Conservation (phyloP, 2,329 filamentous ascomycete species). For the Magnaporthiopsis rhizophila region DNA sequence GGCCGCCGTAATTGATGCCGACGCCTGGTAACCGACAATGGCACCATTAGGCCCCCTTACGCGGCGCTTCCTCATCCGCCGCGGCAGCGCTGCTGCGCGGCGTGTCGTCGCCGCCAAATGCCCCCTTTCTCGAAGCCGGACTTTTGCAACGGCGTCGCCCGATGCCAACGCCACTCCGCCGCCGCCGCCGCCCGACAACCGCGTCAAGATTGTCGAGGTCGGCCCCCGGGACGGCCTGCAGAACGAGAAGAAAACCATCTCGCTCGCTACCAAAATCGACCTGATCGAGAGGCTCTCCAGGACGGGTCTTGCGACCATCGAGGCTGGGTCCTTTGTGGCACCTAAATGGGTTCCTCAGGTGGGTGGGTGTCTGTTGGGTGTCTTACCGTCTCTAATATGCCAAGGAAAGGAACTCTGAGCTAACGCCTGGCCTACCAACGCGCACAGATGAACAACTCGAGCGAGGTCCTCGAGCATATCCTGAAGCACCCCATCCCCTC, state of each 20-base stretch:
- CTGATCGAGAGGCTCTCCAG: constrained; percentile 61
- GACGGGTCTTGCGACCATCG: constrained; percentile 66
- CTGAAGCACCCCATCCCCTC: constrained; percentile 49
- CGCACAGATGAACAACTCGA: constrained; percentile 67
- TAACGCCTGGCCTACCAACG: neutral
- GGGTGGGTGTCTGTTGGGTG: neutral
- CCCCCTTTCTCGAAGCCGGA: constrained; percentile 9
- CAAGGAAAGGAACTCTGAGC: neutral
- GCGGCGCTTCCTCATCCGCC: constrained; percentile 2
- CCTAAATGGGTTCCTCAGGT: constrained; percentile 77
- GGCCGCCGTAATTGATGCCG: neutral
- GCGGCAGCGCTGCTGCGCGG: constrained; percentile 3
- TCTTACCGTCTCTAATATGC: neutral
- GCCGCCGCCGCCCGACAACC: constrained; percentile 7
- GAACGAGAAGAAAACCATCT: constrained; percentile 68
- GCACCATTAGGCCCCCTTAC: neutral
- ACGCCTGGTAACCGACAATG: neutral
- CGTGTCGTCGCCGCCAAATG: neutral
- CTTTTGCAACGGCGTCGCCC: constrained; percentile 1
- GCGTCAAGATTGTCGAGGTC: constrained; percentile 61
- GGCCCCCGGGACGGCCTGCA: constrained; percentile 81
- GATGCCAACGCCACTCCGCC: neutral
- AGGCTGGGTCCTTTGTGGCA: constrained; percentile 74
- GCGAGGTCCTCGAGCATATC: constrained; percentile 63
- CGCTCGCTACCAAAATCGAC: constrained; percentile 66